Evolutionary conservation across 805 yeast genomes (phyloP).

Genomic region (Candida multigemmis): DNA sequence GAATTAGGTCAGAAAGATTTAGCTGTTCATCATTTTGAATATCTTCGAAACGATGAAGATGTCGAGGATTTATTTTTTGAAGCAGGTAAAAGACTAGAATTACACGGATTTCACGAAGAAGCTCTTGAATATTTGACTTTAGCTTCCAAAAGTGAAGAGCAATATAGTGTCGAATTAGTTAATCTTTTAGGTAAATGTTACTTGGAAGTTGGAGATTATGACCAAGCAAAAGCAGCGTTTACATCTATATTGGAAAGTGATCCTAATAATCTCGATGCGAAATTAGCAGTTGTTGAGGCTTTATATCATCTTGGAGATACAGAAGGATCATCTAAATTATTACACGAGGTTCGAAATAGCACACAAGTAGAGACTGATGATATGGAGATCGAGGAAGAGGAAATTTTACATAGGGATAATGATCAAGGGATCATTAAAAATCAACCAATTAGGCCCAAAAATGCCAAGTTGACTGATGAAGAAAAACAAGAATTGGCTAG

Average conservation of each 20-base stretch:
- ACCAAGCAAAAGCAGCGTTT: slow-evolving; percentile 54
- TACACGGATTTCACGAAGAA: slow-evolving; percentile 59
- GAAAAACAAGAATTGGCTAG: slow-evolving; percentile 51
- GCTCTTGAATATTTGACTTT: slow-evolving; percentile 62
- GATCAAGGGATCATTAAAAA: slow-evolving; percentile 3
- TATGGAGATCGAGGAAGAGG: slow-evolving; percentile 8
- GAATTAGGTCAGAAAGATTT: slow-evolving; percentile 56
- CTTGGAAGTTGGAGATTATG: slow-evolving; percentile 61
- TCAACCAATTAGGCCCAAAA: slow-evolving; percentile 5
- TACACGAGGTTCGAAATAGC: slow-evolving; percentile 38
- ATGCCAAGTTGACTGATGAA: slow-evolving; percentile 21
- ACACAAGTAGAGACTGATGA: slow-evolving; percentile 5
- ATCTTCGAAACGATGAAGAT: slow-evolving; percentile 47
- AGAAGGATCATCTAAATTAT: slow-evolving; percentile 44
- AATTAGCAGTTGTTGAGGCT: slow-evolving; percentile 75
- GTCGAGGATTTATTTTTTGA: slow-evolving; percentile 65
- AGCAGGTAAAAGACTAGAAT: slow-evolving; percentile 69
- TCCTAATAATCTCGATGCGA: slow-evolving; percentile 61
- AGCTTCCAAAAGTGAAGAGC: slow-evolving; percentile 32
- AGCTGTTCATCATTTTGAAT: slow-evolving; percentile 62
- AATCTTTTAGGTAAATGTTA: slow-evolving; percentile 68
- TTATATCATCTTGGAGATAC: slow-evolving; percentile 57
- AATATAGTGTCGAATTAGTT: slow-evolving; percentile 34
- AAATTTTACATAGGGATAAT: background rate
- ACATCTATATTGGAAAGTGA: slow-evolving; percentile 42